A percentile compares a stretch with the other conserved stretches of the same genome.
Conservation (phyloP, 2,329 filamentous ascomycete species). For the Sporothrix pallida region DNA sequence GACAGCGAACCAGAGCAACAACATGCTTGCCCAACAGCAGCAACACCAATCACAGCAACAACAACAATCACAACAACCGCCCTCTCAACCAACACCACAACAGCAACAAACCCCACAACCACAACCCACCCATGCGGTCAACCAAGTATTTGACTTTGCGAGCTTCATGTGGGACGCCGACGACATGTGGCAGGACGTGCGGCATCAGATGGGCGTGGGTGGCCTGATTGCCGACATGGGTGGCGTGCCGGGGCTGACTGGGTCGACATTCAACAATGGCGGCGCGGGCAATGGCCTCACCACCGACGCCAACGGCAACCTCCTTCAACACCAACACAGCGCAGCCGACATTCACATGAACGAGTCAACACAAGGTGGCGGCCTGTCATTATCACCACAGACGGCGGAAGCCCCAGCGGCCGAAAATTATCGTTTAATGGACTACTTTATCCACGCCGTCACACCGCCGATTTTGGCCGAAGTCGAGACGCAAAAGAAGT, state of each 20-base stretch:
- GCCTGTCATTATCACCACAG: conserved; percentile 34
- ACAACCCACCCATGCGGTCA: conserved; percentile 42
- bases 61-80: background rate
- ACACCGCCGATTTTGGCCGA: conserved; percentile 60
- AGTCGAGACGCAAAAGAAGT: conserved; percentile 59
- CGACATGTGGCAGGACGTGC: conserved; percentile 46
- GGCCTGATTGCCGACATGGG: conserved; percentile 13
- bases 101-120: background rate
- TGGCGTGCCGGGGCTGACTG: conserved; percentile 7
- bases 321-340: conserved; percentile 15
- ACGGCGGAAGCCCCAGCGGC: conserved; percentile 35
- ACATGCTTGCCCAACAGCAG: background rate
- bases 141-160: conserved; percentile 55
- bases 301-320: background rate
- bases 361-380: conserved; percentile 11
- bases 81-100: background rate
- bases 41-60: background rate
- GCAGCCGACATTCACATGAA: conserved; percentile 6
- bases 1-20: background rate
- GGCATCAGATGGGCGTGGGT: conserved; percentile 10
- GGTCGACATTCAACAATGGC: conserved; percentile 34
- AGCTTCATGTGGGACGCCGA: conserved; percentile 56
- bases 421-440: conserved; percentile 50
- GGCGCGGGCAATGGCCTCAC: conserved; percentile 37
- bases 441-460: conserved; percentile 56